These are phyloP conservation scores for Telfairia occidentalis DNA, from an alignment of 331 rosid genomes.

Conservation along the genomic window DNA sequence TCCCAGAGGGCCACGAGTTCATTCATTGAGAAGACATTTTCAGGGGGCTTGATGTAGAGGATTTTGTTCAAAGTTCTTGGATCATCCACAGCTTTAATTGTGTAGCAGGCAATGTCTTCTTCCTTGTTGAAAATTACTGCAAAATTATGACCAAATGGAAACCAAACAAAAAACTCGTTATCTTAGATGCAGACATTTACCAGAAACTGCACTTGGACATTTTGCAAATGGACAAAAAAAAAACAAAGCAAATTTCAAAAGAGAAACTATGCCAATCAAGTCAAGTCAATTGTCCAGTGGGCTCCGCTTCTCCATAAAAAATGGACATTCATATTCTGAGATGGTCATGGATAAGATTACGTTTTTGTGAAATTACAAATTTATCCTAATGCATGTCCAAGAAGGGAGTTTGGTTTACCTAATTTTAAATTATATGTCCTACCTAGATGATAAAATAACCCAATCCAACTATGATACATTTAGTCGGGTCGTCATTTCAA, in stretches of 20 bases:
- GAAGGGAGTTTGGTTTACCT: neutral
- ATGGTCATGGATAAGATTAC: neutral
- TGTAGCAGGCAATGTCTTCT: slow-evolving; percentile 31
- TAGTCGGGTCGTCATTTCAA: too few species aligned
- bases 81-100: slow-evolving; percentile 35
- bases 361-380: too few species aligned
- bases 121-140: slow-evolving; percentile 40
- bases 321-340: neutral
- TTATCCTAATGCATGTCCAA: neutral
- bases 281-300: neutral
- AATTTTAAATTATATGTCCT: too few species aligned
- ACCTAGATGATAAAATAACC: too few species aligned
- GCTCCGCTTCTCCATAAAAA: neutral
- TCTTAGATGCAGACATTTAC: slow-evolving; percentile 1
- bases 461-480: too few species aligned
- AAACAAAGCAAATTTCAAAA: neutral
- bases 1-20: slow-evolving; percentile 51
- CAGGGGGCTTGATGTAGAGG: slow-evolving; percentile 12
- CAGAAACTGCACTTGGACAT: neutral
- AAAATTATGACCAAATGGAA: neutral
- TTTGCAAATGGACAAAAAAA: neutral
- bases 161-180: neutral
- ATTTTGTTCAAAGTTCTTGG: slow-evolving; percentile 6
- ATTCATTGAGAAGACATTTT: slow-evolving; percentile 38
- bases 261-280: neutral